Conservation (phyloP, 176 grass and related monocot species). For the Leersia perrieri region DNA sequence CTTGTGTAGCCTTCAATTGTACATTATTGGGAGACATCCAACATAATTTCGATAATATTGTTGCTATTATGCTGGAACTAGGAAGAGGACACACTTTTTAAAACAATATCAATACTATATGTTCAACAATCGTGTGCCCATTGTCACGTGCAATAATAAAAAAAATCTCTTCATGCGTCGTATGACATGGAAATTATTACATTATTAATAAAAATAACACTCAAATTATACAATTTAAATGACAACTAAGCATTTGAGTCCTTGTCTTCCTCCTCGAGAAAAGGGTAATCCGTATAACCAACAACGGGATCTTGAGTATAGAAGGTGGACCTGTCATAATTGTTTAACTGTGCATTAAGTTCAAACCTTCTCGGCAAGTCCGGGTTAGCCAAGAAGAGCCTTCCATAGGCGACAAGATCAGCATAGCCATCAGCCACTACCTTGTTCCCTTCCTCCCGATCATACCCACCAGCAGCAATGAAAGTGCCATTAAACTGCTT, state of each 20-base stretch:
- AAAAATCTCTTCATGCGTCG: too few species aligned
- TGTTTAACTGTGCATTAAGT: not conserved
- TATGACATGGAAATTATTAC: not conserved
- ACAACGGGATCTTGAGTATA: conserved; percentile 8
- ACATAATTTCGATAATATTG: not conserved
- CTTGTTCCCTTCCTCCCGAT: conserved; percentile 25
- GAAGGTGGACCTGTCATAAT: conserved; percentile 31
- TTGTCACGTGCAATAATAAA: not conserved
- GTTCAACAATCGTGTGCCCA: not conserved
- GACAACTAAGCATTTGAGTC: not conserved
- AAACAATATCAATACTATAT: too few species aligned
- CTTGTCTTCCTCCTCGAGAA: not conserved
- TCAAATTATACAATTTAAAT: not conserved
- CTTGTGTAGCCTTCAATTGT: too few species aligned
- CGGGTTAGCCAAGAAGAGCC: conserved; percentile 34
- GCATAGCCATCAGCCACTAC: conserved; percentile 5
- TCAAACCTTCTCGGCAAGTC: conserved; percentile 32
- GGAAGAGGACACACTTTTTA: not conserved
- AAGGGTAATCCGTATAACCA: conserved; percentile 43
- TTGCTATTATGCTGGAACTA: not conserved
- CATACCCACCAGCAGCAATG: conserved; percentile 25
- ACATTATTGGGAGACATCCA: too few species aligned
- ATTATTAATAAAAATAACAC: not conserved
- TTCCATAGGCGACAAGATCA: conserved; percentile 28
- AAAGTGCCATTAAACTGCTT: conserved; percentile 23